Evolutionary conservation across 495 filamentous ascomycete genomes (phyloP).

Genomic region (Neurospora sp.): DNA sequence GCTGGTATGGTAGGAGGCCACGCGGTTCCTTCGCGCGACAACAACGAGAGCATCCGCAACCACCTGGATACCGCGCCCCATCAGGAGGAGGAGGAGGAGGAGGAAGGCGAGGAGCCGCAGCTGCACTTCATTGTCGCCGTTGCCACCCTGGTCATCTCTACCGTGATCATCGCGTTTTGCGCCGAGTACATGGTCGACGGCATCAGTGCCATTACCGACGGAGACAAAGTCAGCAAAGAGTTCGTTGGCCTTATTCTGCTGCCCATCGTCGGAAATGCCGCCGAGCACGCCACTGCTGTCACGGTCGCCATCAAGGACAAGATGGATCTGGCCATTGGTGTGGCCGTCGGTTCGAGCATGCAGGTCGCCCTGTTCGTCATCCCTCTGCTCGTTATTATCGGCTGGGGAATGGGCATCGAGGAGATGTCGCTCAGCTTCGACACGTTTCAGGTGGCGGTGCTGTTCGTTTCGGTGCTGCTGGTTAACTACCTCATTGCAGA

Average conservation of each 20-base stretch:
- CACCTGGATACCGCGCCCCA: conserved; percentile 5
- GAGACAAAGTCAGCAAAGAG: conserved; percentile 50
- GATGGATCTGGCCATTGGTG: conserved; percentile 81
- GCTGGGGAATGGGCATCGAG: conserved; percentile 64
- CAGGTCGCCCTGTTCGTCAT: conserved; percentile 77
- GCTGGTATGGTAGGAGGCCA: conserved; percentile 40
- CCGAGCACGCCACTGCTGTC: conserved; percentile 79
- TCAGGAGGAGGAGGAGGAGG: conserved; percentile 21
- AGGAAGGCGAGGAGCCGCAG: conserved; percentile 58
- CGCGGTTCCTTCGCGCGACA: conserved; percentile 23
- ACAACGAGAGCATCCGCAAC: conserved; percentile 24
- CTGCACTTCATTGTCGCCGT: conserved; percentile 60
- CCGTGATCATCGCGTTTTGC: conserved; percentile 74
- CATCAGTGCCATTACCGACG: conserved; percentile 58
- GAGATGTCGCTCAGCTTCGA: conserved; percentile 72
- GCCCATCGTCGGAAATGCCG: conserved; percentile 84
- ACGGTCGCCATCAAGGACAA: conserved; percentile 84
- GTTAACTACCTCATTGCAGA: conserved; percentile 76
- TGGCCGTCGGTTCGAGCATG: conserved; percentile 78
- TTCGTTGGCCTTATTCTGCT: conserved; percentile 80
- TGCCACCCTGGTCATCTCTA: conserved; percentile 58
- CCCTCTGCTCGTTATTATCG: conserved; percentile 67
- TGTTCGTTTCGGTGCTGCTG: conserved; percentile 69
- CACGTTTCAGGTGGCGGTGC: conserved; percentile 66
- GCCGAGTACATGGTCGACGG: conserved; percentile 83